A percentile compares a stretch with the other conserved stretches of the same genome.
phyloP scores from a whole-genome alignment of 2,329 filamentous ascomycete species.

The Proliferodiscus dingleyae region DNA sequence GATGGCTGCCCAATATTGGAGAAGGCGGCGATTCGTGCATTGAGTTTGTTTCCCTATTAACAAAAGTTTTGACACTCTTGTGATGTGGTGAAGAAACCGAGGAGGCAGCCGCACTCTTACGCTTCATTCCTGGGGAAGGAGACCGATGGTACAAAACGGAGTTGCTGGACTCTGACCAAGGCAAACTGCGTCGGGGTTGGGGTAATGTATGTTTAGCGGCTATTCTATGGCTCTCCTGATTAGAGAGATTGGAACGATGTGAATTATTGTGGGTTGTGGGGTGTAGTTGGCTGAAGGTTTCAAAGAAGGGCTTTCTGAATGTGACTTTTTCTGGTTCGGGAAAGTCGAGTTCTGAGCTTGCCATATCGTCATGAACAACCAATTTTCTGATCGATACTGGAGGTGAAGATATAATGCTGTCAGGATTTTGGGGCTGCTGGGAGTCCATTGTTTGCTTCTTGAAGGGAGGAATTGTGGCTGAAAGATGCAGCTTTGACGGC shows the following conservation, averaged over 20 bases:
- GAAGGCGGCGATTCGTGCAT: not conserved
- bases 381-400: not conserved
- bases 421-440: too few species aligned
- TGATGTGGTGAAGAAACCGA: not conserved
- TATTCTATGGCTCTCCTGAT: too few species aligned
- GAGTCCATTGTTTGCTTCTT: too few species aligned
- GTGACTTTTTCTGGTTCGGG: not conserved
- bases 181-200: too few species aligned
- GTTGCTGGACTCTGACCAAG: too few species aligned
- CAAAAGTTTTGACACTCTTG: not conserved
- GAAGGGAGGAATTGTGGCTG: too few species aligned
- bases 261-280: too few species aligned
- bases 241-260: too few species aligned
- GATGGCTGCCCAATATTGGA: not conserved
- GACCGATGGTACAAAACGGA: too few species aligned
- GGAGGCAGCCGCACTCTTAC: not conserved
- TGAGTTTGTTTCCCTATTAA: not conserved
- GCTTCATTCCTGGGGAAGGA: not conserved
- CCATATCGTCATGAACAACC: not conserved
- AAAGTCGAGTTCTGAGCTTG: not conserved
- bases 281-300: not conserved
- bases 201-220: too few species aligned
- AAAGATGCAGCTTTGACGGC: too few species aligned
- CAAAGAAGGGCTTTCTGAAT: constrained; percentile 14
- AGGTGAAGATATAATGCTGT: too few species aligned